Evolutionary conservation across 257 asterid species (phyloP).

Genomic region (Craterostigma plantagineum): DNA sequence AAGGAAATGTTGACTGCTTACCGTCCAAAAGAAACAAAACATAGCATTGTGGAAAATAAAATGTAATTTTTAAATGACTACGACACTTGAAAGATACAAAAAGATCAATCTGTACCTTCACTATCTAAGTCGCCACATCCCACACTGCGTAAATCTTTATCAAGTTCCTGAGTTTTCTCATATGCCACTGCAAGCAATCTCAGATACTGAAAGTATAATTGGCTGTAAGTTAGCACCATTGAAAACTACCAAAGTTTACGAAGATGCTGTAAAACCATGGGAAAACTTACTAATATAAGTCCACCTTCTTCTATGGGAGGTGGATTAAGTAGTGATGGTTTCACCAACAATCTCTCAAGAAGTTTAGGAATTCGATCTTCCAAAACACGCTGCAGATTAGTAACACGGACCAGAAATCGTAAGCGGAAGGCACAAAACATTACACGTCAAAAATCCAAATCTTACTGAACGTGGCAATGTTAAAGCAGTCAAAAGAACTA

Average conservation of each 20-base stretch:
- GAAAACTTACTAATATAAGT: slow-evolving; percentile 57
- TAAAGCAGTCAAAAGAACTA: no score
- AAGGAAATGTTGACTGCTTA: no score
- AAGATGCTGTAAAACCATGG: no score
- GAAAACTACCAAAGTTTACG: no score
- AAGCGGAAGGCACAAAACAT: background rate
- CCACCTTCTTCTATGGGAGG: slow-evolving; percentile 98
- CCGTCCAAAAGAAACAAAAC: background rate
- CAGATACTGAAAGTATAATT: slow-evolving; percentile 62
- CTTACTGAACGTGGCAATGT: no score
- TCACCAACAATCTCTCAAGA: slow-evolving; percentile 76
- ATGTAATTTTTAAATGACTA: no score
- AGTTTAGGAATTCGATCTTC: slow-evolving; percentile 92
- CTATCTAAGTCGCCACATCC: slow-evolving; percentile 97
- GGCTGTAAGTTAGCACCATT: no score
- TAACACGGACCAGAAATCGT: slow-evolving; percentile 3
- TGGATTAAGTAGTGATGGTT: slow-evolving; percentile 77
- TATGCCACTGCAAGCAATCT: slow-evolving; percentile 95
- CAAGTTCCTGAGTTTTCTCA: slow-evolving; percentile 88
- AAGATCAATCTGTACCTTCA: slow-evolving; percentile 41
- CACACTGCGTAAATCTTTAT: slow-evolving; percentile 64
- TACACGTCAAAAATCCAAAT: no score
- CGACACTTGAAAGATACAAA: background rate
- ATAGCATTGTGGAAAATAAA: no score
- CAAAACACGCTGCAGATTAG: slow-evolving; percentile 68